These are phyloP conservation scores for Clonostachys chloroleuca DNA, from an alignment of 2,329 filamentous ascomycete genomes.

Conservation along the genomic window DNA sequence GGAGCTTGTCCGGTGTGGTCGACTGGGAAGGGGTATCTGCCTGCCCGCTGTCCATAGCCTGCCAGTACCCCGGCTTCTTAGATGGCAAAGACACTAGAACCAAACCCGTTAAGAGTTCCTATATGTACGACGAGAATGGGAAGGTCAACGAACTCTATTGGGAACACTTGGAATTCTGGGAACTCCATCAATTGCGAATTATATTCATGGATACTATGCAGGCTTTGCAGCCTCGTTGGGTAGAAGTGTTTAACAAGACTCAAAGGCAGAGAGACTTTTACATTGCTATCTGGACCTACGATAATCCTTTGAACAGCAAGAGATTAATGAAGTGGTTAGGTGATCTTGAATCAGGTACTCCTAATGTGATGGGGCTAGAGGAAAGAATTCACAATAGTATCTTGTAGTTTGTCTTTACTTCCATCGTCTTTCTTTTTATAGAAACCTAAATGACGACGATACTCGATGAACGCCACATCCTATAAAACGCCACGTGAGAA, in stretches of 20 bases:
- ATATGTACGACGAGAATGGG: neutral
- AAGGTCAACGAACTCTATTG: neutral
- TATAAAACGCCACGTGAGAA: no score
- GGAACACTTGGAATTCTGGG: neutral
- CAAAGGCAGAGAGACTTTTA: neutral
- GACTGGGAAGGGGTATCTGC: slow-evolving; percentile 37
- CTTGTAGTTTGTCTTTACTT: no score
- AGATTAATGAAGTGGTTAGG: neutral
- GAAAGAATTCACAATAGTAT: no score
- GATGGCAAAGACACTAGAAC: neutral
- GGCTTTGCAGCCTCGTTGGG: neutral
- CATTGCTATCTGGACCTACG: neutral
- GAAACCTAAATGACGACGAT: no score
- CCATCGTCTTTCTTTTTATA: no score
- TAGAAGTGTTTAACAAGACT: neutral
- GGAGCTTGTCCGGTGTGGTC: slow-evolving; percentile 26
- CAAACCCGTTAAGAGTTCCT: neutral
- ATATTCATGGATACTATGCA: neutral
- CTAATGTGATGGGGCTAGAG: neutral
- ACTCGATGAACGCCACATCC: no score
- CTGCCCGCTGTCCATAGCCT: neutral
- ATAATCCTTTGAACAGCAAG: neutral
- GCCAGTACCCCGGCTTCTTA: neutral
- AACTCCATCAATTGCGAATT: neutral
- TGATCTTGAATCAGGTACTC: neutral